phyloP scores from a whole-genome alignment of 2,329 filamentous ascomycete genomes.

The Xenoacremonium recifei region DNA sequence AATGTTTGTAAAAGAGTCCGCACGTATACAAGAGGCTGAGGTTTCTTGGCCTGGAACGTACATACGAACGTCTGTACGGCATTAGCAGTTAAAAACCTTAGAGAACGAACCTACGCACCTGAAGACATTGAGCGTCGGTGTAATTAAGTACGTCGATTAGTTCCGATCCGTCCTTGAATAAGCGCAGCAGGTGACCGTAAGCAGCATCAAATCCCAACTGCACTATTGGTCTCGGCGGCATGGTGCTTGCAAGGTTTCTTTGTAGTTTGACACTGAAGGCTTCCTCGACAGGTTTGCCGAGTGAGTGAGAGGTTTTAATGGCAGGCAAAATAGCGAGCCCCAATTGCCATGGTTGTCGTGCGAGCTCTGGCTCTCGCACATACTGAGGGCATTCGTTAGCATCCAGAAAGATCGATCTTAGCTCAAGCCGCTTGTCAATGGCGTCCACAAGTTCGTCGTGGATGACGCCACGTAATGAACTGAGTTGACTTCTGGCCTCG shows the following conservation, averaged over 20 bases:
- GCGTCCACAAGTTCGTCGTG: constrained; percentile 48
- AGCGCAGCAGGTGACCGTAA: constrained; percentile 63
- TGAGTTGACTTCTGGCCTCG: constrained; percentile 53
- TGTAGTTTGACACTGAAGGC: constrained; percentile 91
- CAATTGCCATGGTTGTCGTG: constrained; percentile 50
- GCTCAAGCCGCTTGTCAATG: constrained; percentile 62
- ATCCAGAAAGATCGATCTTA: constrained; percentile 63
- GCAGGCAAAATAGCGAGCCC: constrained; percentile 49
- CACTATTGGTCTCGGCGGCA: constrained; percentile 88
- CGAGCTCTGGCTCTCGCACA: constrained; percentile 44
- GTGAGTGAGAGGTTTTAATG: constrained; percentile 57
- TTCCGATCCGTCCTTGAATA: constrained; percentile 72
- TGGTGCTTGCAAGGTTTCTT: constrained; percentile 86
- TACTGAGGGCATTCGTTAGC: constrained; percentile 50
- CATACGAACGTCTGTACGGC: constrained; percentile 64
- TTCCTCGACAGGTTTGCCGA: constrained; percentile 67
- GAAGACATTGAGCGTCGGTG: constrained; percentile 64
- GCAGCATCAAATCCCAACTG: constrained; percentile 72
- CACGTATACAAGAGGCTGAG: constrained; percentile 80
- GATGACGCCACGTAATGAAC: constrained; percentile 37
- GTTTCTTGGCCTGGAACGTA: constrained; percentile 73
- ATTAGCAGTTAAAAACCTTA: constrained; percentile 1
- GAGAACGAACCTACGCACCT: constrained; percentile 48
- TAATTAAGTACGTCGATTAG: constrained; percentile 67
- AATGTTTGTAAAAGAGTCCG: constrained; percentile 76